Base-by-base conservation (phyloP, 805 yeast genomes). In the Pichia gijzeniarum region DNA sequence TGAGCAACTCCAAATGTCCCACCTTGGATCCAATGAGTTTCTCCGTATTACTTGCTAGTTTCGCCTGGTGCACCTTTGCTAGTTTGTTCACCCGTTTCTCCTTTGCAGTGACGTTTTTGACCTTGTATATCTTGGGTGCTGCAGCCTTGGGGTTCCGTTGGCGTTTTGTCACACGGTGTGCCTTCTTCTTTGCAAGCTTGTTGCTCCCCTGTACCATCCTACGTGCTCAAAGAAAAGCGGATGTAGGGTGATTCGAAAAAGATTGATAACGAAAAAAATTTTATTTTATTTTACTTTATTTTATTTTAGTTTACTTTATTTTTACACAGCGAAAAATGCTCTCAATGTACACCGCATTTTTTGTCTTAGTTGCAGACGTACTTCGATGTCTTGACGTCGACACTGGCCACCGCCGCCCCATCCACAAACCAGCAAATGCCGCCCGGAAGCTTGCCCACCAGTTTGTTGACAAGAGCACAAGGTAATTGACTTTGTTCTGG, bases 1-100 rank as follows among this genome's bases (percentile, higher is more conserved):
- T 89, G 52, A 91, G 69, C 34, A 91, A 62, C 67, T 91, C 99
- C 57, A 91, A 73, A 64, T 91, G 98, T 21, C 99, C 99, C 7
- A 91, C 97, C 62, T 91, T 76, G 46, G 95, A 74, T 2, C 97
- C 82, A 54, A 91, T 79, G 47, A 88, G 72, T 67, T 79, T 88
- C 66, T 91, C 99, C 3, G 98, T 91, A 9, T 44, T 48, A 8
- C 43, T 44, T 10, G 42, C 35, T 20, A 55, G 44, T 31, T 51
- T 52, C 2, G 57, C 53, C 28, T 46, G 51, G 43, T 78, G 85
- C 35, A 73, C 70, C 61, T 80, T 82, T 41, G 73, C 69, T 47
- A 84, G 67, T 54, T 78, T 78, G 47, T 73, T 71, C 51, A 80
- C 68, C 35, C 53, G 52, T 39, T 57, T 60, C 48, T 73, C 75